A percentile compares a stretch with the other conserved stretches of the same genome.
Evolutionary conservation across 441 rosid species (phyloP).

Genomic region (Populus hybrid): DNA sequence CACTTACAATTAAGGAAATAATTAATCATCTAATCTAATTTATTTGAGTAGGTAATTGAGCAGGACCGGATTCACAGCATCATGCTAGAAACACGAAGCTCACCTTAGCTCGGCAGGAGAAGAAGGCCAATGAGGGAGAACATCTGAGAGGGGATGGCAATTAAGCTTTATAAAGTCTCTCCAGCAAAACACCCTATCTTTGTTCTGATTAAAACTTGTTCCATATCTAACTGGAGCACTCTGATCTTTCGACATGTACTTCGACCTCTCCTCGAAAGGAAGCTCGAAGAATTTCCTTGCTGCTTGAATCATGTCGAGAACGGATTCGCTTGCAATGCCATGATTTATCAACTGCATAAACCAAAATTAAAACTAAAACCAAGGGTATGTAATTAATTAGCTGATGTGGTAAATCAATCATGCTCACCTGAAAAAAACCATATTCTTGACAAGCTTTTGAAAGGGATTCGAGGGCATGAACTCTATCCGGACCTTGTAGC

Average conservation of each 20-base stretch:
- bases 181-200: constrained; percentile 76
- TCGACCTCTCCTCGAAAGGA: constrained; percentile 64
- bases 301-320: constrained; percentile 42
- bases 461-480: constrained; percentile 21
- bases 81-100: neutral
- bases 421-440: constrained; percentile 36
- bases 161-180: constrained; percentile 77
- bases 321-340: constrained; percentile 43
- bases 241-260: constrained; percentile 67
- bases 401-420: neutral
- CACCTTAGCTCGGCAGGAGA: constrained; percentile 62
- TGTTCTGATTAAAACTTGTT: constrained; percentile 79
- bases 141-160: constrained; percentile 53
- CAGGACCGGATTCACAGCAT: neutral
- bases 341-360: constrained; percentile 58
- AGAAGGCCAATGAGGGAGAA: constrained; percentile 71
- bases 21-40: neutral
- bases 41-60: neutral
- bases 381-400: neutral
- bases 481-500: constrained; percentile 23
- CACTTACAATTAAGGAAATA: neutral
- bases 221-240: constrained; percentile 62
- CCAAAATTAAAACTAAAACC: neutral
- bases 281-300: constrained; percentile 59
- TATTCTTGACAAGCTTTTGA: constrained; percentile 34